Evolutionary conservation across 495 filamentous ascomycete genomes (phyloP).

Genomic region (Amorphotheca resinae): DNA sequence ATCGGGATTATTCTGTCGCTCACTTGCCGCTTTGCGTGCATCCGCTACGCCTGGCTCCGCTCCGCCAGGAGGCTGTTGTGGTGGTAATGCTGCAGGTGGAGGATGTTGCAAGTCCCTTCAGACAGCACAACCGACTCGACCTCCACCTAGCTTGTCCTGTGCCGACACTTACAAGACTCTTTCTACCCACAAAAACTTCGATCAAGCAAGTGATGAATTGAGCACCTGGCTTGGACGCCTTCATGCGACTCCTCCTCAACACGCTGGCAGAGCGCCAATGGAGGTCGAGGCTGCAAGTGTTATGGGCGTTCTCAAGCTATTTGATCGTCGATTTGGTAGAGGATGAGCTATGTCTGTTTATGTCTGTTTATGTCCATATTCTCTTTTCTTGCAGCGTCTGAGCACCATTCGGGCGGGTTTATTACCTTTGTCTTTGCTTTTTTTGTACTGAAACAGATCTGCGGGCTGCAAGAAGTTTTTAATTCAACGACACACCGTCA

Average conservation of each 20-base stretch:
- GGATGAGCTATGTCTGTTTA: too few species aligned
- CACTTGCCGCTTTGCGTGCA: constrained; percentile 53
- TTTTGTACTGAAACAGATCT: too few species aligned
- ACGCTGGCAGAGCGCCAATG: constrained; percentile 43
- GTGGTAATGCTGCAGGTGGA: constrained; percentile 31
- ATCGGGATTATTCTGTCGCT: constrained; percentile 77
- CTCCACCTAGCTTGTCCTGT: constrained; percentile 39
- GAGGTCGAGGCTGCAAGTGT: constrained; percentile 81
- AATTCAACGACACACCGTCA: too few species aligned
- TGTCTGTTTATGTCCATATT: too few species aligned
- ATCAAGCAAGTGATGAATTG: constrained; percentile 61
- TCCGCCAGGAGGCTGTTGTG: constrained; percentile 39
- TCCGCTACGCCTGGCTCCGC: constrained; percentile 29
- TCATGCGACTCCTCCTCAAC: constrained; percentile 38
- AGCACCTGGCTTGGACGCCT: constrained; percentile 65
- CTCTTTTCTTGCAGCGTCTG: too few species aligned
- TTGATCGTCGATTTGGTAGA: constrained; percentile 65
- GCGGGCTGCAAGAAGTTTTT: too few species aligned
- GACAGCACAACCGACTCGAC: constrained; percentile 10
- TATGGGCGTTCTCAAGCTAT: constrained; percentile 71
- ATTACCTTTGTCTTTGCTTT: too few species aligned
- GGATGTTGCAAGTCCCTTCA: constrained; percentile 36
- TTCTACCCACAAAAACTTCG: constrained; percentile 67
- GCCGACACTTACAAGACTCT: constrained; percentile 76
- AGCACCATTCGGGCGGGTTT: too few species aligned